Evolutionary conservation across 768 basidiomycete species (phyloP), one percentile per base, ranked within the genome.

Genomic region (Rhodosporidiobolus sp.): DNA sequence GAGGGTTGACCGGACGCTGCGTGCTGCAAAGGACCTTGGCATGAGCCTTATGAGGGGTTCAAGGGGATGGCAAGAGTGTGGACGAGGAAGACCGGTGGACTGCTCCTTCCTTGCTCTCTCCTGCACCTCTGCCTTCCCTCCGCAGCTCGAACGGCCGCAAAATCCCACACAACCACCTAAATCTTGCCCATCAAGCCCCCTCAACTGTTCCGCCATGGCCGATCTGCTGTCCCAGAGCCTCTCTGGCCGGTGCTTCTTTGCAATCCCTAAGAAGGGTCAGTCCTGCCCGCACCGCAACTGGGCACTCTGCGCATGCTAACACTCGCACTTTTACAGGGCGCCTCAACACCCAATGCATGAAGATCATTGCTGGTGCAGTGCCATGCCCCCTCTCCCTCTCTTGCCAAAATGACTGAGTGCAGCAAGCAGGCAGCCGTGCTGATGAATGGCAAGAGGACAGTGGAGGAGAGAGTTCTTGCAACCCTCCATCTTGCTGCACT

Each of bases 261-360:
- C 94, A 16, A 91, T 99, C 77, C 95, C 95, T 3, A 98, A 98
- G 85, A 99, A 98, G 87, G 95, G 95, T 89, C 69, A n/a, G 28
- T 12, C 50, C 52, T 60, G 54, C 34, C 22, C n/a, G 26, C n/a
- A 14, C 48, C 19, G n/a, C 46, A n/a, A 28, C 55, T 7, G 38
- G 38, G 28, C 9, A 4, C n/a, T 17, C 20, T 6, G 14, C 55
- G 45, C 6, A 30, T 43, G 22, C 68, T 70, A 32, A 45, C 19
- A 5, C 11, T 59, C 53, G 17, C 19, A 1, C 16, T 26, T 30
- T 3, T 50, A 12, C 76, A 94, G 92, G 92, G 67, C 85, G 95
- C 75, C 84, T 99, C 68, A 86, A 95, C 77, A 94, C 97, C 56
- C 93, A 92, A 83, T 94, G 92, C 77, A 75, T 96, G 43, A 86